Percentiles rank a stretch among this genome's conserved stretches.
Conservation (phyloP, 2,329 filamentous ascomycete species). For the Diaporthe destruens region DNA sequence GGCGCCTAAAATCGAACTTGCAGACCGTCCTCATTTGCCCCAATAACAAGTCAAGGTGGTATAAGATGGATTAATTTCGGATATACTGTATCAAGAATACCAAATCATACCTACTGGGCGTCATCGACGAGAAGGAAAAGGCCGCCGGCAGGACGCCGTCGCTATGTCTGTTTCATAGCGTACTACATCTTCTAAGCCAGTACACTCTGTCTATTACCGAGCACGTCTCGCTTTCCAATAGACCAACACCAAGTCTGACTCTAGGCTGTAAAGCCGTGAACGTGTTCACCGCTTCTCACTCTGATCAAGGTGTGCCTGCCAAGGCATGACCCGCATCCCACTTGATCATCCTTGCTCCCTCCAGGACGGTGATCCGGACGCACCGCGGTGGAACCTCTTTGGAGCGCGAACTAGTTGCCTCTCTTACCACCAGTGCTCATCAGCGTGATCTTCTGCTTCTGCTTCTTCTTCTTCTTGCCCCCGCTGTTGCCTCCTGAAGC, state of each 20-base stretch:
- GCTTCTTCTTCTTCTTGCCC: constrained; percentile 71
- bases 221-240: background rate
- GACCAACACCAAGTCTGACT: background rate
- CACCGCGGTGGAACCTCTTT: background rate
- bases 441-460: constrained; percentile 78
- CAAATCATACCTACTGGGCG: background rate
- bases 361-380: background rate
- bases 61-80: constrained; percentile 8
- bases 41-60: background rate
- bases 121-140: constrained; percentile 4
- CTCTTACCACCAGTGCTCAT: constrained; percentile 75
- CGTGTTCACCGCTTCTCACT: background rate
- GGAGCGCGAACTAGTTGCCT: constrained; percentile 51
- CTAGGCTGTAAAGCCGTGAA: background rate
- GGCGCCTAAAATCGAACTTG: background rate
- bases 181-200: constrained; percentile 16
- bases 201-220: background rate
- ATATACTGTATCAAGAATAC: background rate
- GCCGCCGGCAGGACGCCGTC: background rate
- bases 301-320: background rate
- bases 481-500: constrained; percentile 44
- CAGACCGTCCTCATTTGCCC: background rate
- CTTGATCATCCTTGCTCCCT: background rate
- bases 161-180: constrained; percentile 29
- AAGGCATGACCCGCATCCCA: background rate